Conservation (phyloP, 2,329 filamentous ascomycete species). For the Aureobasidium uvarum region DNA sequence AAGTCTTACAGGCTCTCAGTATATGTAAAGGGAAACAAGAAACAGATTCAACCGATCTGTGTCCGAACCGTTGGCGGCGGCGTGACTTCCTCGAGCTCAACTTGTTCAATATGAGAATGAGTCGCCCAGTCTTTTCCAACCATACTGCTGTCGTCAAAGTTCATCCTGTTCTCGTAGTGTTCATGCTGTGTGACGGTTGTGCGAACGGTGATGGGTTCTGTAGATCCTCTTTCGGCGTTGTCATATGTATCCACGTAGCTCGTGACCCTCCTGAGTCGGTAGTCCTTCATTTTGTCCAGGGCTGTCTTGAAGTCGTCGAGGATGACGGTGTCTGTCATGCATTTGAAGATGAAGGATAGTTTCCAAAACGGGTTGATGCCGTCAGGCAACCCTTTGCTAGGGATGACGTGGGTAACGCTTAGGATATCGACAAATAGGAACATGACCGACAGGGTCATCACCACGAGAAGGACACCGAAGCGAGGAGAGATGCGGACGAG, state of each 20-base stretch:
- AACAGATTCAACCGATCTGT: constrained; percentile 1
- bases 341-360: constrained; percentile 60
- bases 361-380: constrained; percentile 68
- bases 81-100: constrained; percentile 18
- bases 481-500: constrained; percentile 61
- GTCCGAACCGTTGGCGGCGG: constrained; percentile 13
- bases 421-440: constrained; percentile 63
- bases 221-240: constrained; percentile 9
- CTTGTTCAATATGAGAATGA: neutral
- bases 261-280: constrained; percentile 43
- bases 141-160: neutral
- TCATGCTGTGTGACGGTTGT: constrained; percentile 22
- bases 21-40: neutral
- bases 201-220: constrained; percentile 14
- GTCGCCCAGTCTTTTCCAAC: constrained; percentile 16
- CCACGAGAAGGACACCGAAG: constrained; percentile 60
- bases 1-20: neutral
- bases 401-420: constrained; percentile 52
- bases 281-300: constrained; percentile 48
- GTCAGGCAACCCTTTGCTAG: constrained; percentile 37
- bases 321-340: constrained; percentile 61
- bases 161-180: constrained; percentile 1
- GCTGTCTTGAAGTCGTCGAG: constrained; percentile 67
- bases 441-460: constrained; percentile 60
- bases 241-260: constrained; percentile 8